Conservation (phyloP, 768 basidiomycete species). For the Panus rudis region DNA sequence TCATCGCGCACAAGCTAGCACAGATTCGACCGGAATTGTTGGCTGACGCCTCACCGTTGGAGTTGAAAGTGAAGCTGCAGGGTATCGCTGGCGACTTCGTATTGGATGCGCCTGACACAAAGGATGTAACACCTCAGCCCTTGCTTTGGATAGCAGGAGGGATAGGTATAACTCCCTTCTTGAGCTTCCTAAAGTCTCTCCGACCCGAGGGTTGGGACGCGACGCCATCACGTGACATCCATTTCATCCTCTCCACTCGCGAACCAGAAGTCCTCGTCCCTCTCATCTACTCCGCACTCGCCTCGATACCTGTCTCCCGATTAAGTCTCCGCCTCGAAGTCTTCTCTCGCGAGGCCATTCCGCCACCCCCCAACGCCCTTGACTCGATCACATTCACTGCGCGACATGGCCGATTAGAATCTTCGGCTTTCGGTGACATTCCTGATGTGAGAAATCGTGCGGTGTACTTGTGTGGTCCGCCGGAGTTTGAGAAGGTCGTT, state of each 20-base stretch:
- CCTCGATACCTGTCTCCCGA: conserved; percentile 7
- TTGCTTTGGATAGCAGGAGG: conserved; percentile 59
- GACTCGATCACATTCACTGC: conserved; percentile 5
- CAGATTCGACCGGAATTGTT: conserved; percentile 35
- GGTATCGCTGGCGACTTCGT: conserved; percentile 50
- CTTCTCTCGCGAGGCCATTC: conserved; percentile 28
- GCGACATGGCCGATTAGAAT: conserved; percentile 19
- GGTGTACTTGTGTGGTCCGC: conserved; percentile 46
- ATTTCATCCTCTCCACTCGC: conserved; percentile 42
- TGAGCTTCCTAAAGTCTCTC: conserved; percentile 40
- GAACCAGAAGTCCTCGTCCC: conserved; percentile 46
- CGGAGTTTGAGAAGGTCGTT: conserved; percentile 35
- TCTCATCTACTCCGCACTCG: conserved; percentile 29
- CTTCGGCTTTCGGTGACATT: conserved; percentile 4
- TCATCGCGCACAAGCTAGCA: conserved; percentile 35
- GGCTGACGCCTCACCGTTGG: conserved; percentile 31
- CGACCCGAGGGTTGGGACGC: no score
- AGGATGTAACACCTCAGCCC: conserved; percentile 11
- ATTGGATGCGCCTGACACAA: conserved; percentile 19
- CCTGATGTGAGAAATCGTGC: conserved; percentile 20
- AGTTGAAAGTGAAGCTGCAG: conserved; percentile 37
- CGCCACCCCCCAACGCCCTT: conserved; percentile 5
- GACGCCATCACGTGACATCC: conserved; percentile 32
- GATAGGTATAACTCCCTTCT: conserved; percentile 60
- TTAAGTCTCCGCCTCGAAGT: conserved; percentile 32